Conservation (phyloP, 176 grass and related monocot species). For the Triticum turgidum region DNA sequence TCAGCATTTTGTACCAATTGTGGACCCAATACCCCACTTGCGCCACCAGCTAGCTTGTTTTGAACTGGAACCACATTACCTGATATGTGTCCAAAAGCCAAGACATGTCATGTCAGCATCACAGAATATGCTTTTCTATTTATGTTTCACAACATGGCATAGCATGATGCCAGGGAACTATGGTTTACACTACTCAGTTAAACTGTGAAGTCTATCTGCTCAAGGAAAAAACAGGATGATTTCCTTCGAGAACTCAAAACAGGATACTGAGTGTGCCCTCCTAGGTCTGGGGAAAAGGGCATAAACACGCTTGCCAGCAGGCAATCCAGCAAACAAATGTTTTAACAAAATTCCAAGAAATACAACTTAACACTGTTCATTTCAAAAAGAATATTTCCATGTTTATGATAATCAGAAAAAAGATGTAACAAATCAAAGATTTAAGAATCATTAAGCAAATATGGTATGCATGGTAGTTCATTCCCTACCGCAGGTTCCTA, state of each 20-base stretch:
- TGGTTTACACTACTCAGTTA: not conserved
- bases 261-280: not conserved
- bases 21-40: conserved; percentile 33
- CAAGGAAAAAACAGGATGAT: not conserved
- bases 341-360: not conserved
- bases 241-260: not conserved
- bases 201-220: conserved; percentile 11
- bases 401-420: not conserved
- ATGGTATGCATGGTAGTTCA: not conserved
- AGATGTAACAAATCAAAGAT: not conserved
- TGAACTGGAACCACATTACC: conserved; percentile 48
- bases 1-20: conserved; percentile 53
- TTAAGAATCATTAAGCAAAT: not conserved
- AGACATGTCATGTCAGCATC: conserved; percentile 8
- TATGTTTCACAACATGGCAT: conserved; percentile 13
- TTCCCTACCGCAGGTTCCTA: not conserved
- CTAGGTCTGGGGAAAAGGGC: not conserved
- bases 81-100: conserved; percentile 28
- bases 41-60: conserved; percentile 43
- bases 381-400: not conserved
- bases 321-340: not conserved
- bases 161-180: conserved; percentile 6
- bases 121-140: not conserved
- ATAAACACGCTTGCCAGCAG: not conserved
- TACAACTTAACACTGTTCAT: not conserved